Evolutionary conservation across 2,329 filamentous ascomycete species (phyloP).

Genomic region (Aquanectria penicillioides): DNA sequence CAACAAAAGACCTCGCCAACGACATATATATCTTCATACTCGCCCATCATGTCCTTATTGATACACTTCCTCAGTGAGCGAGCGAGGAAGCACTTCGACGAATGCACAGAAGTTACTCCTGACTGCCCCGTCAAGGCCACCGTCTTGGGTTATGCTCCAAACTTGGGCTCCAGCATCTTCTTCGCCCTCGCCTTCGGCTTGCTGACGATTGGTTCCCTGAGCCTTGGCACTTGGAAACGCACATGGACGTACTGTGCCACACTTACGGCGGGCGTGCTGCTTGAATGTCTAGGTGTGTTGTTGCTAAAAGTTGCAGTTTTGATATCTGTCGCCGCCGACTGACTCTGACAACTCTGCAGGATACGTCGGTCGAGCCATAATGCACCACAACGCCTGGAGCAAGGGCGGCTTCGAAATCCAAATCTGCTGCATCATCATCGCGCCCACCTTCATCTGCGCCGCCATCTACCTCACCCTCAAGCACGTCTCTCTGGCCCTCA

Average conservation of each 20-base stretch:
- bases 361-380: conserved; percentile 62
- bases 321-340: too few species aligned
- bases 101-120: conserved; percentile 48
- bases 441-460: conserved; percentile 69
- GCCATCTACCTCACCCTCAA: conserved; percentile 73
- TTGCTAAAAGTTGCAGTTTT: background rate
- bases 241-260: conserved; percentile 66
- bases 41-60: too few species aligned
- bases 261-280: conserved; percentile 58
- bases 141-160: conserved; percentile 66
- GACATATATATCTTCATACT: background rate
- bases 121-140: conserved; percentile 62
- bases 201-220: conserved; percentile 52
- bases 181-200: conserved; percentile 61
- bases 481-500: conserved; percentile 63
- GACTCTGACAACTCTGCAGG: conserved; percentile 48
- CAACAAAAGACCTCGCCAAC: too few species aligned
- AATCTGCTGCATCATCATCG: conserved; percentile 68
- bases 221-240: conserved; percentile 58
- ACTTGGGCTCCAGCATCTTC: conserved; percentile 64
- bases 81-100: conserved; percentile 38
- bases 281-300: conserved; percentile 60
- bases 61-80: conserved; percentile 25
- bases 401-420: conserved; percentile 65
- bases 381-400: conserved; percentile 66